These are phyloP conservation scores for Sarocladiaceae sp. DNA, from an alignment of 2,329 filamentous ascomycete species.

Conservation along the genomic window DNA sequence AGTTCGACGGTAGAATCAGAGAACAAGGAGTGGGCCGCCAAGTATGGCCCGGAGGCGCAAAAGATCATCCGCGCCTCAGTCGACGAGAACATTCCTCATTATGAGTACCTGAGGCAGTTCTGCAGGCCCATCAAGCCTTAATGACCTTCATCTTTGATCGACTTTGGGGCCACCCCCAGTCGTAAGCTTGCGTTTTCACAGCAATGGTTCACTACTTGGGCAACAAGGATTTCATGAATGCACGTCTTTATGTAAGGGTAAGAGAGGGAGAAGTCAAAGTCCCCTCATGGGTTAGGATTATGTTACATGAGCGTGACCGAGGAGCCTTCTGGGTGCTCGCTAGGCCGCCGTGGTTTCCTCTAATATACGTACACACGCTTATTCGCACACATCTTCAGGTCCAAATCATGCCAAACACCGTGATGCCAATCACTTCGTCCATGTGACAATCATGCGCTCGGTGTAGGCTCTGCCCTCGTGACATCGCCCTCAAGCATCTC, in stretches of 20 bases:
- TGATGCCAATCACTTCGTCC: neutral
- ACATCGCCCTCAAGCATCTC: slow-evolving; percentile 1
- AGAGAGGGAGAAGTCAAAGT: neutral
- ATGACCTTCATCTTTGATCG: too few species aligned
- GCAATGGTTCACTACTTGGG: neutral
- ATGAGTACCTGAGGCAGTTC: slow-evolving; percentile 78
- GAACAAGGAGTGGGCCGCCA: slow-evolving; percentile 64
- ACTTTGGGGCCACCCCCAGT: too few species aligned
- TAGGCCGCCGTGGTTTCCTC: neutral
- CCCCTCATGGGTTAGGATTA: neutral
- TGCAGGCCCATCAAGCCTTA: slow-evolving; percentile 50
- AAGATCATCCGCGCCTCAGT: slow-evolving; percentile 65
- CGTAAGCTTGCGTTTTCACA: neutral
- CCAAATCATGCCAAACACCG: neutral
- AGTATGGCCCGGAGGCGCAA: slow-evolving; percentile 66
- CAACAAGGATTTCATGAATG: neutral
- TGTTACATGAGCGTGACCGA: neutral
- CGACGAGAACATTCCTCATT: slow-evolving; percentile 64
- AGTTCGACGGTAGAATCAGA: slow-evolving; percentile 59
- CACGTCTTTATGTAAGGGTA: neutral
- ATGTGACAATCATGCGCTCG: neutral
- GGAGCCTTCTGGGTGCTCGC: neutral
- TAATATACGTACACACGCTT: slow-evolving; percentile 3
- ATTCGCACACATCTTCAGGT: too few species aligned
- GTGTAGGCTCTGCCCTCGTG: neutral